Base-by-base conservation (phyloP, 2,329 filamentous ascomycete species). In the Didymella sp. region DNA sequence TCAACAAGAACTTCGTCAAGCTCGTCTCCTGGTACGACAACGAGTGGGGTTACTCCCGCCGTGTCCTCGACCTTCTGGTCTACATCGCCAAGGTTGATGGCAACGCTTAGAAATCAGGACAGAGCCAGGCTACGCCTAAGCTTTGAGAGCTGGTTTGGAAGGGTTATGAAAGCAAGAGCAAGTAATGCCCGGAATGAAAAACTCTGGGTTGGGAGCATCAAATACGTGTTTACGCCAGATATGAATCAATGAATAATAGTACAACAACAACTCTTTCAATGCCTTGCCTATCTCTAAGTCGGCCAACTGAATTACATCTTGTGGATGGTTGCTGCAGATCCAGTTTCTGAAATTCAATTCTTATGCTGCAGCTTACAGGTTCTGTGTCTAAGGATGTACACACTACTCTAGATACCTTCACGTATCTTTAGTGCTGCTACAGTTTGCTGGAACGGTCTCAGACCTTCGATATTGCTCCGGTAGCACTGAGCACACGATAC, bases 1-100 rank as follows among this genome's bases (percentile, higher is more conserved):
- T 99, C 74, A 99, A 98, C 88, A 82, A 92, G 76, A 93, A 97
- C 89, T 98, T 98, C 80, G 88, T 96, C 87, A 99, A 99, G 90
- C 87, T 99, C 63, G 90, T 97, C 79, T 89, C 89, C 75, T 98
- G 94, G 95, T 96, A 96, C 84, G 92, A 96, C 87, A 98, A 98
- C 87, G 94, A 98, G 88, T 97, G 93, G 92, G 95, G 93, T 77
- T 98, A 99, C 90, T 96, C 91, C 81, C 93, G 93, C 84, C 95
- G 80, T 79, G 80, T 82, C 59, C 76, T 82, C 63, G 80, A 82
- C 73, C 80, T 82, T 59, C 63, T 82, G 56, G 74, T 74, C 62
- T 77, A 77, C 73, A 77, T 78, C 66, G 76, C 76, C 71, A 77
- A 78, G 74, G 70, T 77, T 57, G 76, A 78, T 60, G 75, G 75